These are phyloP conservation scores for Boehmeria nivea DNA, from an alignment of 306 rosid species.

Conservation along the genomic window DNA sequence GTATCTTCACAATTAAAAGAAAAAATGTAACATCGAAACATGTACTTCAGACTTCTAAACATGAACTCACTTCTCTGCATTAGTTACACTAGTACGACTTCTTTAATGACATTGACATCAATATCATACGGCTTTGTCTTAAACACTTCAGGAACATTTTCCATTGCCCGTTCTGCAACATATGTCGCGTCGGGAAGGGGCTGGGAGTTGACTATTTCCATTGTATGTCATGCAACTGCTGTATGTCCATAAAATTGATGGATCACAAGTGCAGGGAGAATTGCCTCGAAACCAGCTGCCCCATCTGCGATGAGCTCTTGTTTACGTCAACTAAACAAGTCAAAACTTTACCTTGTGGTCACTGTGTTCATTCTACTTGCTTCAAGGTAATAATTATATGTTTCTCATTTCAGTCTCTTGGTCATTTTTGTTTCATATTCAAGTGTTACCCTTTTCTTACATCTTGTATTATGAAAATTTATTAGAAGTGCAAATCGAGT, in stretches of 20 bases:
- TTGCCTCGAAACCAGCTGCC: conserved; percentile 84
- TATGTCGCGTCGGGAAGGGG: conserved; percentile 93
- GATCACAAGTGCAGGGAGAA: conserved; percentile 80
- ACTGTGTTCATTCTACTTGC: conserved; percentile 86
- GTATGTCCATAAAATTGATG: conserved; percentile 49
- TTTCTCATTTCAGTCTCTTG: neutral
- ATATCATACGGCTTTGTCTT: neutral
- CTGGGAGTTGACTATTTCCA: conserved; percentile 91
- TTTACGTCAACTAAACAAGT: conserved; percentile 86
- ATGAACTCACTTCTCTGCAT: neutral
- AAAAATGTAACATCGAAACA: too few relatives aligned
- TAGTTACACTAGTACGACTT: too few relatives aligned
- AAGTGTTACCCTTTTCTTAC: conserved; percentile 10
- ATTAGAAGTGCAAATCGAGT: conserved; percentile 64
- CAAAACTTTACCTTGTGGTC: conserved; percentile 89
- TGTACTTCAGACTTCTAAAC: neutral
- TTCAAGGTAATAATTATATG: conserved; percentile 66
- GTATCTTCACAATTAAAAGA: too few relatives aligned
- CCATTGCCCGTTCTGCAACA: conserved; percentile 94
- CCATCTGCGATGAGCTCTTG: conserved; percentile 67
- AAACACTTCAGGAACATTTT: conserved; percentile 54
- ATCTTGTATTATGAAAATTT: conserved; percentile 20
- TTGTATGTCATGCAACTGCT: conserved; percentile 94
- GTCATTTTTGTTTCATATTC: neutral
- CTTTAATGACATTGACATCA: too few relatives aligned